Evolutionary conservation across 1,284 basidiomycete species (phyloP), one percentile per base, ranked within the genome.

Genomic region (Limonomyces culmigenus): DNA sequence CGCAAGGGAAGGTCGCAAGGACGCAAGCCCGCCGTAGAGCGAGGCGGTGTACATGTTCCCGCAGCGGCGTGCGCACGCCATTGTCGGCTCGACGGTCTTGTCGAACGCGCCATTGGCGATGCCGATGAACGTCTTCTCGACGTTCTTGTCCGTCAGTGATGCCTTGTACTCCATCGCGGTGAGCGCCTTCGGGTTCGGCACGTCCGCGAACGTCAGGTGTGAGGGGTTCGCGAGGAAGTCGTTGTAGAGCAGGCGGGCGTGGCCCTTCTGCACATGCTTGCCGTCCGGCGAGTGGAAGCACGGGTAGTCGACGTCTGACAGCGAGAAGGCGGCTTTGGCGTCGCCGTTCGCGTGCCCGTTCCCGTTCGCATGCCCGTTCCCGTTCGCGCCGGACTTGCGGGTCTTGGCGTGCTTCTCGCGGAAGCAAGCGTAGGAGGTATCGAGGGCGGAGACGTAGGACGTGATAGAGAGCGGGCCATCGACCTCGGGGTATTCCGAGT

Each of bases 41-140:
- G 88, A 92, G n/a, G 83, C 93, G 17, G 93, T 92, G 72, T 98
- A 97, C 85, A 93, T 95, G 74, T 98, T 97, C n/a, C 93, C 92
- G 50, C 91, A 74, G 37, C 86, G 76, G 53, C 74, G 72, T 35
- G 86, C 86, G 61, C 79, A 81, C 43, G 75, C 71, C 68, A 88
- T 87, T 18, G 63, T 69, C 4, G 85, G 80, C 42, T 74, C 70
- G 19, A 87, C 77, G 48, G 76, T 74, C 43, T 67, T 58, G 41
- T 68, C 67, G 59, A 86, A 92, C 33, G 71, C 65, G 17, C 64
- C 56, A 52, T 84, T 85, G 38, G 79, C 76, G 43, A 77, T 60
- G 29, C 55, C 59, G 37, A 92, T 70, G 60, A 96, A 92, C 3
- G 83, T 74, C 70, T 97, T 97, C 60, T 98, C 95, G 48, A 97